phyloP scores from a whole-genome alignment of 495 filamentous ascomycete species.

The Poronia punctata region DNA sequence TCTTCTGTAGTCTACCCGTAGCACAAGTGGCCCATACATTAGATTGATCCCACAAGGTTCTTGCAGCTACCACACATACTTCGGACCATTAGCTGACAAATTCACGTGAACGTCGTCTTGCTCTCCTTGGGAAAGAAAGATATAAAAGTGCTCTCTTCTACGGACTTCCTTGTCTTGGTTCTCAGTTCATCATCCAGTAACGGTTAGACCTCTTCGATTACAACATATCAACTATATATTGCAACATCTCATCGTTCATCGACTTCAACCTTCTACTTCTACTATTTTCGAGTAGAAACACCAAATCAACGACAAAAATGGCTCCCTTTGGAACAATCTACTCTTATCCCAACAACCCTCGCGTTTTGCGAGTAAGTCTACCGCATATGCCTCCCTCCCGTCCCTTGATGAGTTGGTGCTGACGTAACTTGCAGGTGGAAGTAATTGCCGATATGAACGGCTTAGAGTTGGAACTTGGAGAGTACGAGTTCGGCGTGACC shows the following conservation, averaged over 20 bases:
- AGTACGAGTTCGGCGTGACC: constrained; percentile 37
- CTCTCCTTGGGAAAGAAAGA: too few relatives aligned
- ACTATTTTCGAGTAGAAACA: too few relatives aligned
- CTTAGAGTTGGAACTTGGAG: constrained; percentile 33
- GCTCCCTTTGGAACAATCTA: constrained; percentile 49
- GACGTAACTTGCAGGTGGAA: constrained; percentile 31
- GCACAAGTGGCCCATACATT: too few relatives aligned
- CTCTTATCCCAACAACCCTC: constrained; percentile 38
- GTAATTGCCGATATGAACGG: constrained; percentile 48
- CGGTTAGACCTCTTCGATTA: neutral
- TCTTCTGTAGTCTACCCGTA: too few relatives aligned
- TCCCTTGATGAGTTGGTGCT: neutral
- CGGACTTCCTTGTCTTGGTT: too few relatives aligned
- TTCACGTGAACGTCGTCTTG: too few relatives aligned
- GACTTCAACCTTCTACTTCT: too few relatives aligned
- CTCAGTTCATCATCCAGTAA: too few relatives aligned
- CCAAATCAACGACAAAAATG: constrained; percentile 30
- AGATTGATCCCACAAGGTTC: too few relatives aligned
- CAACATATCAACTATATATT: constrained; percentile 7
- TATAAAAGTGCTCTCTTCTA: too few relatives aligned
- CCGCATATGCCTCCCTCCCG: neutral
- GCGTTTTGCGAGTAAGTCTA: constrained; percentile 41
- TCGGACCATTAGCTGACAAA: too few relatives aligned
- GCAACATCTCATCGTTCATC: constrained; percentile 13
- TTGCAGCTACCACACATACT: too few relatives aligned